Evolutionary conservation across 75 land plant genomes (phyloP).

Genomic region (Selaginella tamariscina): DNA sequence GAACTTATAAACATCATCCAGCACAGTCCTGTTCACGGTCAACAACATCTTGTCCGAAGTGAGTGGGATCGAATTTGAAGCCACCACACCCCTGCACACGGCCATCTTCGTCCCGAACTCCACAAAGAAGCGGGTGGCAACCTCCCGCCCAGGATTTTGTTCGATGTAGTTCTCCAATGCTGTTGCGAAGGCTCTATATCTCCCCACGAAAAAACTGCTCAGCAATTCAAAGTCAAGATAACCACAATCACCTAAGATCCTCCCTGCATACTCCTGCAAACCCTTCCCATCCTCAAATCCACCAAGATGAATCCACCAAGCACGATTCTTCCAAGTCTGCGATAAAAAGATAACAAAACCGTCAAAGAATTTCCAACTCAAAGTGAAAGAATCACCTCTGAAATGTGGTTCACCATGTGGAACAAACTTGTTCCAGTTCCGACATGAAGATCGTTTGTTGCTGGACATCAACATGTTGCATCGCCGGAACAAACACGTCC

Average conservation of each 20-base stretch:
- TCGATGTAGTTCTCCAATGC: not conserved
- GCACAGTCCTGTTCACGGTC: not conserved
- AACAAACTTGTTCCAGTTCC: too few relatives aligned
- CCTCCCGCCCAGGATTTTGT: not conserved
- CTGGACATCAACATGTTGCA: too few relatives aligned
- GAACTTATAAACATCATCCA: not conserved
- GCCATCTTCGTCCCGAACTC: not conserved
- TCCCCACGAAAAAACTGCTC: not conserved
- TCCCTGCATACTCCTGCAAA: not conserved
- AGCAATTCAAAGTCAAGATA: not conserved
- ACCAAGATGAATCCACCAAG: not conserved
- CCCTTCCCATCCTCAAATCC: not conserved
- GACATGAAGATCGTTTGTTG: too few relatives aligned
- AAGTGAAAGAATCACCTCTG: too few relatives aligned
- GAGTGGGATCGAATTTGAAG: not conserved
- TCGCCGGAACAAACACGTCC: too few relatives aligned
- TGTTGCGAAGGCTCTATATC: not conserved
- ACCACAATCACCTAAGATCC: not conserved
- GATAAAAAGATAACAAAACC: not conserved
- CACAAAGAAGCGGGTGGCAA: not conserved
- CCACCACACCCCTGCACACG: conserved; percentile 1
- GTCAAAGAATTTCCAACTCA: not conserved
- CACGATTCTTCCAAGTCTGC: not conserved
- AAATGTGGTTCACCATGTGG: too few relatives aligned
- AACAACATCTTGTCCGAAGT: not conserved